A percentile compares a stretch with the other conserved stretches of the same genome.
These are phyloP conservation scores for Diaporthe eres DNA, from an alignment of 2,329 filamentous ascomycete species.

Conservation along the genomic window DNA sequence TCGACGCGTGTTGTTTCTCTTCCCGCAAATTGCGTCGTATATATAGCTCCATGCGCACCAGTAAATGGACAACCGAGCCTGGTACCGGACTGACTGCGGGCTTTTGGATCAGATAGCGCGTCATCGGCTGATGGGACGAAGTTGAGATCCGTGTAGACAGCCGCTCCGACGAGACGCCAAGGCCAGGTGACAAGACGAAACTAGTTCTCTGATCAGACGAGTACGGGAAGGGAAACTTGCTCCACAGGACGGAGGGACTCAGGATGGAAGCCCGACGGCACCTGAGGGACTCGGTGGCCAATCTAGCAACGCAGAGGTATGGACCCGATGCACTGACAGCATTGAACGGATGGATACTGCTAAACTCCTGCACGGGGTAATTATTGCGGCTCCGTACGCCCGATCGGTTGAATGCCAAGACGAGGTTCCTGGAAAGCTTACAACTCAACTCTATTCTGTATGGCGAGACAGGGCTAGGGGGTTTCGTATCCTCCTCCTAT, in stretches of 20 bases:
- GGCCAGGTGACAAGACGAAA: conserved; percentile 23
- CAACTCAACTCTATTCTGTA: conserved; percentile 1
- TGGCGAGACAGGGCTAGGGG: conserved; percentile 17
- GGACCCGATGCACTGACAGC: background rate
- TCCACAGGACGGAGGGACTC: conserved; percentile 1
- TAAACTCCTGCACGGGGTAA: conserved; percentile 9
- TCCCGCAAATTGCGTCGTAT: background rate
- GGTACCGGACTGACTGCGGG: background rate
- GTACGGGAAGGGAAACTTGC: conserved; percentile 7
- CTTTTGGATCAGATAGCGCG: conserved; percentile 27
- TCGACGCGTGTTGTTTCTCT: background rate
- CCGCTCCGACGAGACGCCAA: conserved; percentile 24
- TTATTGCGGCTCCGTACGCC: conserved; percentile 3
- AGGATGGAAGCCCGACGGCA: background rate
- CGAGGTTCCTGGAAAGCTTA: background rate
- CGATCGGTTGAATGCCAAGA: background rate
- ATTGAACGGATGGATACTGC: conserved; percentile 25
- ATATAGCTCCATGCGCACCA: background rate
- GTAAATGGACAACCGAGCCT: background rate
- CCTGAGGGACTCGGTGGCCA: background rate
- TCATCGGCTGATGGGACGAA: conserved; percentile 16
- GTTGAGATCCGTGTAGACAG: conserved; percentile 3
- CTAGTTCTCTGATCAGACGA: conserved; percentile 24
- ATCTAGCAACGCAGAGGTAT: background rate
- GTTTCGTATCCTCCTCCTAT: conserved; percentile 11